These are phyloP conservation scores for Lactuca sativa DNA, from an alignment of 129 eudicot genomes.

Conservation along the genomic window DNA sequence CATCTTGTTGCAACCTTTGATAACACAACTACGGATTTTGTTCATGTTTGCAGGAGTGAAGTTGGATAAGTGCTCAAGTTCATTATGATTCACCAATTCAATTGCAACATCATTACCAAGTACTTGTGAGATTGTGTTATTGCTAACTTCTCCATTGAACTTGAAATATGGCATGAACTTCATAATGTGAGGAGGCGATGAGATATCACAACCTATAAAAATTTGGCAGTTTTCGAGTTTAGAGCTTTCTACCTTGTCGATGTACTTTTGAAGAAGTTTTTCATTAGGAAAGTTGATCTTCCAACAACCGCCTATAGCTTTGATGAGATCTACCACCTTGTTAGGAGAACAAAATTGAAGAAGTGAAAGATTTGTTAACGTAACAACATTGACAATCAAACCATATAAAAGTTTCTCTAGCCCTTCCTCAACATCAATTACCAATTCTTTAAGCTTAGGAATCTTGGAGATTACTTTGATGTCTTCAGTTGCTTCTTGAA, in stretches of 20 bases:
- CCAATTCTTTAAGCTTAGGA: slow-evolving; percentile 20
- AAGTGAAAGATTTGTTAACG: slow-evolving; percentile 6
- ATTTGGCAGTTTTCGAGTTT: slow-evolving; percentile 4
- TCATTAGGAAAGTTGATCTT: slow-evolving; percentile 20
- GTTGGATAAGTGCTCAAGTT: slow-evolving; percentile 20
- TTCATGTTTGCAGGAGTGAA: slow-evolving; percentile 18
- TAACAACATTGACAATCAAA: neutral
- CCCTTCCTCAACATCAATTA: slow-evolving; percentile 24
- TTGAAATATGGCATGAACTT: slow-evolving; percentile 16
- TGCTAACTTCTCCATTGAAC: slow-evolving; percentile 27
- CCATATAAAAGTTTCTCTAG: slow-evolving; percentile 1
- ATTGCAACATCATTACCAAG: slow-evolving; percentile 20
- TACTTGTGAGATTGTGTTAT: slow-evolving; percentile 2
- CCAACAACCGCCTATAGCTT: slow-evolving; percentile 4
- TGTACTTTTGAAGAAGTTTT: neutral
- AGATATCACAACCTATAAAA: slow-evolving; percentile 22
- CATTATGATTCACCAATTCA: slow-evolving; percentile 30
- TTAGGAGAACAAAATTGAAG: slow-evolving; percentile 25
- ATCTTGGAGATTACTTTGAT: slow-evolving; percentile 16
- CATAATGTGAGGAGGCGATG: slow-evolving; percentile 19
- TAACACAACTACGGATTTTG: slow-evolving; percentile 18
- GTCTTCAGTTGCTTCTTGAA: neutral
- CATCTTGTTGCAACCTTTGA: slow-evolving; percentile 20
- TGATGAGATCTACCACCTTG: slow-evolving; percentile 21
- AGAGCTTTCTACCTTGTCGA: neutral